These are phyloP conservation scores for Gelatoporia subvermispora DNA, from an alignment of 768 basidiomycete genomes.

Conservation along the genomic window DNA sequence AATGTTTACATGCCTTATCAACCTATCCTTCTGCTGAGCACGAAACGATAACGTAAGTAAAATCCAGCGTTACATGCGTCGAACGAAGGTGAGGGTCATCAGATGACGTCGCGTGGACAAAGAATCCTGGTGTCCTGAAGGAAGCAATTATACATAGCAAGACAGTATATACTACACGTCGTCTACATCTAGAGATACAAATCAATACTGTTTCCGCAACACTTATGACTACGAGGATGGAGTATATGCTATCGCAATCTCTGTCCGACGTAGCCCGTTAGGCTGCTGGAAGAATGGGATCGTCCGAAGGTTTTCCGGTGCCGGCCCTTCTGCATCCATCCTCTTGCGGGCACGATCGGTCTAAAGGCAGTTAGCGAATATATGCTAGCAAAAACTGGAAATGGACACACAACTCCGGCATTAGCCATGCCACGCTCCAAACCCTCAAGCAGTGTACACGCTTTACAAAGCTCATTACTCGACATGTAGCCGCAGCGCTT, in stretches of 20 bases:
- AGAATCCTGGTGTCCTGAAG: too few relatives aligned
- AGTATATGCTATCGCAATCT: neutral
- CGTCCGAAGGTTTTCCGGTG: slow-evolving; percentile 65
- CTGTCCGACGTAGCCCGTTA: neutral
- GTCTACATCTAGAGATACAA: too few relatives aligned
- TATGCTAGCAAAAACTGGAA: neutral
- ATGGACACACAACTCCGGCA: slow-evolving; percentile 41
- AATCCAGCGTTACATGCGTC: too few relatives aligned
- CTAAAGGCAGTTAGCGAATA: slow-evolving; percentile 35
- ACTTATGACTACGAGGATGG: neutral
- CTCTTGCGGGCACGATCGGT: slow-evolving; percentile 65
- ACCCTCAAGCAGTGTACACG: slow-evolving; percentile 86
- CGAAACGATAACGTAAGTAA: too few relatives aligned
- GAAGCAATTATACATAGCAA: too few relatives aligned
- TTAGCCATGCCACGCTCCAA: slow-evolving; percentile 74
- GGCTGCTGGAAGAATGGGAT: slow-evolving; percentile 65
- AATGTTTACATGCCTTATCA: too few relatives aligned
- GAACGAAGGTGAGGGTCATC: too few relatives aligned
- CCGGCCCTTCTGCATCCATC: slow-evolving; percentile 52
- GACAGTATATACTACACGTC: too few relatives aligned
- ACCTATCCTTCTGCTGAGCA: too few relatives aligned
- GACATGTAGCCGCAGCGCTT: slow-evolving; percentile 93
- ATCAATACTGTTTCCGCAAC: too few relatives aligned
- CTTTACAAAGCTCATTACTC: slow-evolving; percentile 95
- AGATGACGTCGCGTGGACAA: too few relatives aligned